A percentile compares a stretch with the other conserved stretches of the same genome.
phyloP scores from a whole-genome alignment of 768 basidiomycete species.

The Auricularia heimuer region DNA sequence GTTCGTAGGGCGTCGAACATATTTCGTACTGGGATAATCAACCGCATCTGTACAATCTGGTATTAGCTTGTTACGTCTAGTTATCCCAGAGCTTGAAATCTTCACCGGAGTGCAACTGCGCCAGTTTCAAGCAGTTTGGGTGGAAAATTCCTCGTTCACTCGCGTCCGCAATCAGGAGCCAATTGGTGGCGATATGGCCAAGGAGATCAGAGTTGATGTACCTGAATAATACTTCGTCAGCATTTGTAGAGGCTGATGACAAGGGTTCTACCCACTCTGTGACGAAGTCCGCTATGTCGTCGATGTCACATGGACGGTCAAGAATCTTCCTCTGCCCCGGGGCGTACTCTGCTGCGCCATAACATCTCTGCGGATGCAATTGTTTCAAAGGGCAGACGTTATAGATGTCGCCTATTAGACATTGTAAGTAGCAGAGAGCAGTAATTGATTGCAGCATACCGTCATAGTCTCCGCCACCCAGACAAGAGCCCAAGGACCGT shows the following conservation, averaged over 20 bases:
- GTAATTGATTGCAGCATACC: conserved; percentile 20
- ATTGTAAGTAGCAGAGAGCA: no score
- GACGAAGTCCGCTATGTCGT: conserved; percentile 60
- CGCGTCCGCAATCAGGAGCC: conserved; percentile 57
- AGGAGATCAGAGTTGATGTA: conserved; percentile 10
- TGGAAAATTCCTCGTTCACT: conserved; percentile 37
- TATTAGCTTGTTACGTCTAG: not conserved
- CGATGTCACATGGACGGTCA: conserved; percentile 42
- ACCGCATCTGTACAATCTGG: conserved; percentile 36
- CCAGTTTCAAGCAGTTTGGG: conserved; percentile 40
- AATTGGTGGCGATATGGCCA: conserved; percentile 44
- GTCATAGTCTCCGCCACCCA: conserved; percentile 64
- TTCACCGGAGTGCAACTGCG: conserved; percentile 39
- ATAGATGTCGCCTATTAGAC: conserved; percentile 31
- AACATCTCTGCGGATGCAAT: conserved; percentile 22
- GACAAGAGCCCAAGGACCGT: conserved; percentile 28
- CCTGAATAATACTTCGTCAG: no score
- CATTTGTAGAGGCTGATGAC: not conserved
- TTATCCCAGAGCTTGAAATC: not conserved
- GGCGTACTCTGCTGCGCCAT: conserved; percentile 38
- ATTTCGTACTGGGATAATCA: conserved; percentile 43
- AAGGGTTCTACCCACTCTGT: conserved; percentile 49
- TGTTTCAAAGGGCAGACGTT: conserved; percentile 34
- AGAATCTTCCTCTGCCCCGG: conserved; percentile 38
- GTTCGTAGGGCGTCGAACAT: no score